phyloP scores from a whole-genome alignment of 1,284 basidiomycete genomes.

The Rhodotorula sp. region DNA sequence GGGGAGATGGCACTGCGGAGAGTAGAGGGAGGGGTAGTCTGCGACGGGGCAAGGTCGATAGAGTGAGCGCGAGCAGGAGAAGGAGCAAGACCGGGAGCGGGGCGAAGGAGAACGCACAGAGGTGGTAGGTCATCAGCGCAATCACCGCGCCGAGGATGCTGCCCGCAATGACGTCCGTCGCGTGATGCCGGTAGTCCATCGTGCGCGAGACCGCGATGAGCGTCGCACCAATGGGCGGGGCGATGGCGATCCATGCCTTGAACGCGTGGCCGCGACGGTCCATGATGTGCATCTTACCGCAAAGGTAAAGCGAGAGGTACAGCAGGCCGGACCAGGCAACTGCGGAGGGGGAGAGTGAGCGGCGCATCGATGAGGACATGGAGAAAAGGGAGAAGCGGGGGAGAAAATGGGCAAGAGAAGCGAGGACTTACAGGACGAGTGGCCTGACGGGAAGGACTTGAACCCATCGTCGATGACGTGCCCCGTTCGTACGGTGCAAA shows the following conservation, averaged over 20 bases:
- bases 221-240: constrained; percentile 74
- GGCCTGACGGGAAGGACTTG: constrained; percentile 86
- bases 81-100: no score
- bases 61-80: neutral
- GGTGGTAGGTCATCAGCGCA: constrained; percentile 45
- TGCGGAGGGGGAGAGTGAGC: neutral
- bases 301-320: constrained; percentile 83
- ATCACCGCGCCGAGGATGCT: constrained; percentile 49
- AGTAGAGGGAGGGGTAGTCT: constrained; percentile 68
- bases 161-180: constrained; percentile 53
- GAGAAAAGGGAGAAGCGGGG: neutral
- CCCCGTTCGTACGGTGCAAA: constrained; percentile 64
- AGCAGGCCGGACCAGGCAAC: constrained; percentile 84
- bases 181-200: constrained; percentile 55
- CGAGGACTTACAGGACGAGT: constrained; percentile 56
- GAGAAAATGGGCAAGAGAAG: no score
- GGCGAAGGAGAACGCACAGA: constrained; percentile 33
- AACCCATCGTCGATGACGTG: constrained; percentile 69
- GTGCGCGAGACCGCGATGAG: constrained; percentile 72
- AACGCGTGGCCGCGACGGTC: constrained; percentile 77
- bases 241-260: constrained; percentile 79
- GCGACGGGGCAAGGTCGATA: neutral
- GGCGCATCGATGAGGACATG: no score
- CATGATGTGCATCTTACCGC: constrained; percentile 89
- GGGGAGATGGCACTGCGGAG: constrained; percentile 67